phyloP scores from a whole-genome alignment of 2,329 filamentous ascomycete species.

The Lasiodiplodia gonubiensis region DNA sequence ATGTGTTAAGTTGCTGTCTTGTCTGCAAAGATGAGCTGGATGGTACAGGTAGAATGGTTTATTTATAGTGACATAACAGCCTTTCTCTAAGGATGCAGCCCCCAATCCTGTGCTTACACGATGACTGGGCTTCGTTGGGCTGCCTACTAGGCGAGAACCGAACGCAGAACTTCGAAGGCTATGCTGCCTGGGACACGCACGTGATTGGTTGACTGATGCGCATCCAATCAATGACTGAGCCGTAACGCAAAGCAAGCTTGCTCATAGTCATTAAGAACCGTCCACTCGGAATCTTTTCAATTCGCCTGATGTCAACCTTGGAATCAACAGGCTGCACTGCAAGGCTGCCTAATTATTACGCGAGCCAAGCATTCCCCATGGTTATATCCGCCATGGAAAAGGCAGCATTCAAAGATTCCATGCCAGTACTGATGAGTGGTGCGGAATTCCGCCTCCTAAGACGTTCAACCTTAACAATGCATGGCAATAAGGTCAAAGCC shows the following conservation, averaged over 20 bases:
- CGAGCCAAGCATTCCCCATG: background rate
- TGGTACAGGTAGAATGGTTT: background rate
- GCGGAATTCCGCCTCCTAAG: background rate
- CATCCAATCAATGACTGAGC: background rate
- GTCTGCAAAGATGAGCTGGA: background rate
- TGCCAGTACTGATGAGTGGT: background rate
- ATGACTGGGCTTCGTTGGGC: background rate
- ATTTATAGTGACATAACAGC: background rate
- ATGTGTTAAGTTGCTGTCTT: background rate
- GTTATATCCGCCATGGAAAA: background rate
- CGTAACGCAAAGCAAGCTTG: background rate
- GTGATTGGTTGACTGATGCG: background rate
- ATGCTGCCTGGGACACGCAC: background rate
- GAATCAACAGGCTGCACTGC: background rate
- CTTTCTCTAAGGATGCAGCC: background rate
- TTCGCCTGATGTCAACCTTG: background rate
- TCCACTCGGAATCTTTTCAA: background rate
- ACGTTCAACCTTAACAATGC: background rate
- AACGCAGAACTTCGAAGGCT: background rate
- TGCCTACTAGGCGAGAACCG: background rate
- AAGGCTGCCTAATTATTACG: background rate
- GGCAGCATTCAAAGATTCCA: background rate
- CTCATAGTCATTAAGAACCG: background rate
- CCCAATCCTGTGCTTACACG: background rate
- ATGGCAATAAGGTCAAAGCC: too few species aligned